Base-by-base conservation (phyloP, 441 rosid species). In the Gossypium aridum region DNA sequence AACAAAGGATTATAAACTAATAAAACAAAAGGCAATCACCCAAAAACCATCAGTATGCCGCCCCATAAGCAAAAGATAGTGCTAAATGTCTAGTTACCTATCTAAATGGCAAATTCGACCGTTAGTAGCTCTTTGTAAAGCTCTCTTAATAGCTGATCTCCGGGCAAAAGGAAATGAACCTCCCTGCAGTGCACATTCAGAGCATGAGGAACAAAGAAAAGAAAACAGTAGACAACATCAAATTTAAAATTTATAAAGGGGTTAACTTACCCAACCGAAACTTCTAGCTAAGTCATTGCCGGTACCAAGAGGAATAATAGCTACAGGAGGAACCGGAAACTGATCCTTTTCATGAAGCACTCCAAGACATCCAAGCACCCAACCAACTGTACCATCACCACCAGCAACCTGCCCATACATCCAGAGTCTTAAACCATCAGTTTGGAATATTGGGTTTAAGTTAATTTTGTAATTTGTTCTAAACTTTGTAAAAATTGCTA, bases 331-430 rank as follows among this genome's bases (percentile, higher is more conserved):
- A 83, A 91, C 88, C 23, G 97, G 96, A 71, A 66, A 80, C 60
- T 91, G 76, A 51, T 79, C 83, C 73, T 80, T 85, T 65, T 61
- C 55, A 82, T 87, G 60, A 64, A 96, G 97, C 54, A 81, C 90
- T 75, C 92, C 84, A 16, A 93, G 89, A 89, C 92, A 80, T 77
- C 97, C 97, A 45, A 96, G 84, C 19, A 96, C 92, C 99, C 98
- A 96, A 79, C 99, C 98, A 71, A 96, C 96, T 1, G 98, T 93
- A 79, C 99, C 99, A 88, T 94, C 99, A 79, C 98, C 99, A 85
- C 99, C 98, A 19, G 98, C 97, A 83, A 95, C 99, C 98, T 96
- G 83, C 82, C 69, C 72, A 81, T 28, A 72, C 75, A 76, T 59
- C 79, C 63, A 72, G 37, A 68, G 70, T 23, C 31, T 63, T 53